A percentile compares a stretch with the other conserved stretches of the same genome.
phyloP scores from a whole-genome alignment of 305 asterid species.

The Fraxinus platypoda region DNA sequence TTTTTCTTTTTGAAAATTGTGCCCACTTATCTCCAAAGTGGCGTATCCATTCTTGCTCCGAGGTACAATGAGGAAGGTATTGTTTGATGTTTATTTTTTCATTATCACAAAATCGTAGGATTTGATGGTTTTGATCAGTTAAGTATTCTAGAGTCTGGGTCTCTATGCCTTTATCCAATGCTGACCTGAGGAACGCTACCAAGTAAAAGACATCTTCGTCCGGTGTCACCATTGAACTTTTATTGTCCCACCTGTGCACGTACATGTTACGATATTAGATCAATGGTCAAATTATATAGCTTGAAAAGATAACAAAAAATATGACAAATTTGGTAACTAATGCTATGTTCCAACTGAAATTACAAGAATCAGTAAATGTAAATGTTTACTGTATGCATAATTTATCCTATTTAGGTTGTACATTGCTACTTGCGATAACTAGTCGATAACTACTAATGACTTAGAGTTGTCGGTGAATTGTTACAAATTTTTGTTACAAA shows the following conservation, averaged over 20 bases:
- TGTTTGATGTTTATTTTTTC: constrained; percentile 50
- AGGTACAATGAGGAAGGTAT: constrained; percentile 71
- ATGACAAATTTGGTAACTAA: background rate
- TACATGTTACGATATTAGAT: background rate
- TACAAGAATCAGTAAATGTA: background rate
- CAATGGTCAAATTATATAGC: background rate
- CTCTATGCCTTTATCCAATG: constrained; percentile 51
- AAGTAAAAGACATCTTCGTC: constrained; percentile 68
- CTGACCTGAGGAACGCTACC: constrained; percentile 65
- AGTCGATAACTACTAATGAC: background rate
- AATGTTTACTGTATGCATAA: too few relatives aligned
- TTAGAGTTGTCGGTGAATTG: background rate
- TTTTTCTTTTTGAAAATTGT: constrained; percentile 39
- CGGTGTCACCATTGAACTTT: constrained; percentile 62
- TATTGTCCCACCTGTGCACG: constrained; percentile 56
- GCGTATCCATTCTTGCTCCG: constrained; percentile 51
- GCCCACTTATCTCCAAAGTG: constrained; percentile 71
- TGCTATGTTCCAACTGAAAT: background rate
- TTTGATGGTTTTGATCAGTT: constrained; percentile 46
- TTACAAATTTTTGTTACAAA: too few relatives aligned
- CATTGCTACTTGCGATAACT: background rate
- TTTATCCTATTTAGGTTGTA: too few relatives aligned
- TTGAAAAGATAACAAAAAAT: background rate
- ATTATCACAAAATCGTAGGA: constrained; percentile 54
- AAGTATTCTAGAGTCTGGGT: constrained; percentile 48